Evolutionary conservation across 306 rosid genomes (phyloP).

Genomic region (Vigna radiata): DNA sequence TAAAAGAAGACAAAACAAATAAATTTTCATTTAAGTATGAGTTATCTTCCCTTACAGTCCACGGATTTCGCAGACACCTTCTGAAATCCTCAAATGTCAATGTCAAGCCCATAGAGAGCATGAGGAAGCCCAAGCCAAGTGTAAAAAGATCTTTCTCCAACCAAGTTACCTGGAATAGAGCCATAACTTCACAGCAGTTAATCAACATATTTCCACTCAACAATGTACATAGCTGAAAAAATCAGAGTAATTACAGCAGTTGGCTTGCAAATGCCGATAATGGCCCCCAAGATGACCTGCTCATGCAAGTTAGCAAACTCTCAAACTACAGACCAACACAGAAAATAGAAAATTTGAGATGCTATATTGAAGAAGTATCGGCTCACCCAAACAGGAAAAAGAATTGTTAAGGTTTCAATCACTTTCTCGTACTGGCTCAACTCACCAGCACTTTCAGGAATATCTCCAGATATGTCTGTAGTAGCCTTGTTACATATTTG

Average conservation of each 20-base stretch:
- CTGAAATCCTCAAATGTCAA: slow-evolving; percentile 92
- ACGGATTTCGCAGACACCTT: slow-evolving; percentile 87
- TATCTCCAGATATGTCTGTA: slow-evolving; percentile 66
- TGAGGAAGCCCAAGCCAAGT: slow-evolving; percentile 87
- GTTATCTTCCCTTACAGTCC: slow-evolving; percentile 69
- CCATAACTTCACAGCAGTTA: slow-evolving; percentile 41
- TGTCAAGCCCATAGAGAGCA: slow-evolving; percentile 98
- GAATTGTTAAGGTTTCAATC: slow-evolving; percentile 84
- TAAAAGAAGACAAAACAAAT: slow-evolving; percentile 29
- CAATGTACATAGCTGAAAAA: slow-evolving; percentile 40
- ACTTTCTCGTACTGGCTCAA: slow-evolving; percentile 71
- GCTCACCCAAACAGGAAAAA: slow-evolving; percentile 94
- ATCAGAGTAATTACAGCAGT: slow-evolving; percentile 65
- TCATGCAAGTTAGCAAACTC: slow-evolving; percentile 44
- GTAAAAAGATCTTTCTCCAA: slow-evolving; percentile 90
- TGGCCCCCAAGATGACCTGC: slow-evolving; percentile 84
- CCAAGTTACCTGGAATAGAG: slow-evolving; percentile 83
- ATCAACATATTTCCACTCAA: slow-evolving; percentile 44
- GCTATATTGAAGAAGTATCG: slow-evolving; percentile 29
- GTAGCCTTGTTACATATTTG: slow-evolving; percentile 68
- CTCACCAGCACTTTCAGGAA: slow-evolving; percentile 54
- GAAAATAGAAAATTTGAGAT: slow-evolving; percentile 36
- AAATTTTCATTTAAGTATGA: background rate
- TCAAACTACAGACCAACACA: slow-evolving; percentile 37
- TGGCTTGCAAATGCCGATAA: slow-evolving; percentile 86